Percentiles rank a stretch among this genome's conserved stretches.
Conservation (phyloP, 2,329 filamentous ascomycete species). For the Juglanconis sp. region DNA sequence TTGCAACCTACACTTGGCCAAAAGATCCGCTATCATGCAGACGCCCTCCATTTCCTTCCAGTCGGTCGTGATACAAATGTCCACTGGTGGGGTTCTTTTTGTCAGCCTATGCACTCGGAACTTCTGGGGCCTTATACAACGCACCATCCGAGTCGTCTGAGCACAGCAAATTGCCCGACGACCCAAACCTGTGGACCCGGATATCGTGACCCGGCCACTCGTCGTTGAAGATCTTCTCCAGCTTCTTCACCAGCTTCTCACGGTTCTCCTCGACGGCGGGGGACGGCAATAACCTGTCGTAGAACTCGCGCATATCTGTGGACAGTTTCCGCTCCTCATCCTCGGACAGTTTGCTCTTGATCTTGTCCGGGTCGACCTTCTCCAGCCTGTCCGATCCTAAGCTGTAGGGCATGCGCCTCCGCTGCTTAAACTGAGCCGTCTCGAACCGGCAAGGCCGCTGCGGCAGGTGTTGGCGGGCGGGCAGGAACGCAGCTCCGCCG, state of each 20-base stretch:
- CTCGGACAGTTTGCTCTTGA: constrained; percentile 67
- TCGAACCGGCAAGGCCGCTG: constrained; percentile 71
- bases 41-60: constrained; percentile 86
- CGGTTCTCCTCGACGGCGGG: constrained; percentile 74
- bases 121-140: constrained; percentile 27
- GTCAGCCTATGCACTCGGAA: constrained; percentile 28
- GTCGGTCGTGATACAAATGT: constrained; percentile 93
- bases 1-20: constrained; percentile 71
- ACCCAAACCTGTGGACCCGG: constrained; percentile 92
- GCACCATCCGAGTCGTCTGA: constrained; percentile 94
- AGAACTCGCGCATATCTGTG: constrained; percentile 80
- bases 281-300: constrained; percentile 79
- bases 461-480: constrained; percentile 50
- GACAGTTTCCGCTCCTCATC: constrained; percentile 74
- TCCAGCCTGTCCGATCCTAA: constrained; percentile 78
- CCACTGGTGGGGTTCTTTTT: constrained; percentile 55
- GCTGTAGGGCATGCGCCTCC: constrained; percentile 87
- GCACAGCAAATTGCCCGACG: constrained; percentile 90
- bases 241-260: constrained; percentile 74
- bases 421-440: constrained; percentile 75
- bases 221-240: constrained; percentile 82
- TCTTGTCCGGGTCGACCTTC: constrained; percentile 66
- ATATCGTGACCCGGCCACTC: constrained; percentile 92
- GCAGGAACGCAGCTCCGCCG: constrained; percentile 65
- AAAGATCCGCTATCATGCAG: constrained; percentile 82